A percentile compares a stretch with the other conserved stretches of the same genome.
phyloP scores from a whole-genome alignment of 1,284 basidiomycete genomes.

The Flammula alnicola region DNA sequence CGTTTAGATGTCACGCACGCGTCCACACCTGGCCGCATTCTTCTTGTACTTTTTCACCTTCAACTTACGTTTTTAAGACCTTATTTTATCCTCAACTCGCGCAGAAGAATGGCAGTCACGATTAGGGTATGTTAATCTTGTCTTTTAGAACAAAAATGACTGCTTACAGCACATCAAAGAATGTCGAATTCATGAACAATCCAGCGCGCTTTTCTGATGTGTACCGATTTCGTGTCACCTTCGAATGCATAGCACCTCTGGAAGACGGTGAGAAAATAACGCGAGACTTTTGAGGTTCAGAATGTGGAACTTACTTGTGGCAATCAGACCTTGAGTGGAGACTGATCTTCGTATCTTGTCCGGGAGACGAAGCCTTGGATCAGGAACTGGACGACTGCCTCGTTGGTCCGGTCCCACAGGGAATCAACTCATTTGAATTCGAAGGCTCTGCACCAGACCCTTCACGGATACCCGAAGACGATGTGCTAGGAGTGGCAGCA shows the following conservation, averaged over 20 bases:
- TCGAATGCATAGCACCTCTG: constrained; percentile 94
- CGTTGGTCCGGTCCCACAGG: constrained; percentile 94
- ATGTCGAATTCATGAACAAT: constrained; percentile 91
- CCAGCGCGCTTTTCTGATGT: constrained; percentile 90
- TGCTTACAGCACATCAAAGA: constrained; percentile 43
- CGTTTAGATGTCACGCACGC: constrained; percentile 20
- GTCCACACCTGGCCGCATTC: constrained; percentile 11
- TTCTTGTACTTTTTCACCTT: constrained; percentile 16
- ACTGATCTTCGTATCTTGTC: constrained; percentile 96
- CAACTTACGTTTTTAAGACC: constrained; percentile 4
- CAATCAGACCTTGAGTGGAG: constrained; percentile 93
- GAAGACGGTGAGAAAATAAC: constrained; percentile 71
- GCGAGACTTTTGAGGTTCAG: not conserved
- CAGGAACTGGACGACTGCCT: constrained; percentile 96
- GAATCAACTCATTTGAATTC: constrained; percentile 98
- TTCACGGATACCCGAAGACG: constrained; percentile 79
- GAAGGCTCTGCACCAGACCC: constrained; percentile 77
- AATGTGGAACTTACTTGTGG: not conserved
- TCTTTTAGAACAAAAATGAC: constrained; percentile 5
- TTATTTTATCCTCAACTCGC: constrained; percentile 8
- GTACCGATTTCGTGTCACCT: constrained; percentile 95
- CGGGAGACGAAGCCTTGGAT: constrained; percentile 89
- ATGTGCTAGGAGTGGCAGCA: constrained; percentile 89
- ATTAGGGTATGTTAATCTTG: constrained; percentile 53
- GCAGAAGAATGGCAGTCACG: constrained; percentile 68